Percentiles rank a stretch among this genome's conserved stretches.
Conservation (phyloP, 768 basidiomycete species). For the Lepiota brunneoincarnata region DNA sequence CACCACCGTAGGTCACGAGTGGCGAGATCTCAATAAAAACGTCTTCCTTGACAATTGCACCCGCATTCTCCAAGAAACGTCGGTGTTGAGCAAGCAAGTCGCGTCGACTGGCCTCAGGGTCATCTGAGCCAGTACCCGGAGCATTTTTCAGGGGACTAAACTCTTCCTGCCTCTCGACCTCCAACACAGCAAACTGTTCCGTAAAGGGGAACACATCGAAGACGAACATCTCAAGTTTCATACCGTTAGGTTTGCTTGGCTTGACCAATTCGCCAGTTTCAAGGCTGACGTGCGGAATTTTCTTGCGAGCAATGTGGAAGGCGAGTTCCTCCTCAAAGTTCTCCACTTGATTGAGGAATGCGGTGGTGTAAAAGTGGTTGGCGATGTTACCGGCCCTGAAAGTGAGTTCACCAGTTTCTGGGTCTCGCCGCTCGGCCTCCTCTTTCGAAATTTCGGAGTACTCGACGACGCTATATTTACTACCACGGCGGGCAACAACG, state of each 20-base stretch:
- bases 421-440: slow-evolving; percentile 75
- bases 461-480: slow-evolving; percentile 89
- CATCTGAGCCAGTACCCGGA: slow-evolving; percentile 86
- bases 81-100: slow-evolving; percentile 88
- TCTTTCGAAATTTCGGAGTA: slow-evolving; percentile 94
- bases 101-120: slow-evolving; percentile 84
- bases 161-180: slow-evolving; percentile 85
- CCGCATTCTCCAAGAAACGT: slow-evolving; percentile 78
- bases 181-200: slow-evolving; percentile 77
- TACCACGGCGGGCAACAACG: slow-evolving; percentile 83
- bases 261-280: slow-evolving; percentile 67
- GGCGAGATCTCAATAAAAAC: slow-evolving; percentile 93
- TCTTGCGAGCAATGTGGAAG: slow-evolving; percentile 98
- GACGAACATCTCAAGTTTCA: slow-evolving; percentile 98
- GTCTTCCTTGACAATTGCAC: slow-evolving; percentile 67
- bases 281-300: slow-evolving; percentile 84
- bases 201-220: slow-evolving; percentile 99
- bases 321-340: slow-evolving; percentile 85
- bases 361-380: slow-evolving; percentile 95
- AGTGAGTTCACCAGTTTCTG: slow-evolving; percentile 68
- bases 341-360: slow-evolving; percentile 76
- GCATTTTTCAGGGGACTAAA: slow-evolving; percentile 99
- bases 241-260: slow-evolving; percentile 90
- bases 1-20: slow-evolving; percentile 85
- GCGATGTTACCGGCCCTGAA: slow-evolving; percentile 97